These are phyloP conservation scores for Kurtzmaniella quercitrusa DNA, from an alignment of 1,139 yeast species.

Conservation along the genomic window DNA sequence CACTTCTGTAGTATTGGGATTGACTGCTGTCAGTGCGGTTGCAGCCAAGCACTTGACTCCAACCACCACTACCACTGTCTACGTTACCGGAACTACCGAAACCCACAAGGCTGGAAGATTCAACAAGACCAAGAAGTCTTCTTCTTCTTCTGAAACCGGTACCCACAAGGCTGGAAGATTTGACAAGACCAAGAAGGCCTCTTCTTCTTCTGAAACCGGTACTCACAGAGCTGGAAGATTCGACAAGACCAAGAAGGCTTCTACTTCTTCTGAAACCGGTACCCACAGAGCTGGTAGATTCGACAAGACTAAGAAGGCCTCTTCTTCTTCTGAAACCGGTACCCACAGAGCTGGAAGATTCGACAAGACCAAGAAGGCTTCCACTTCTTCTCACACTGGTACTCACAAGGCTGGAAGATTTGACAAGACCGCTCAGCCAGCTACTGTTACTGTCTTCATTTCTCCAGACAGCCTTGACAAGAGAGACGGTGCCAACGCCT, in stretches of 20 bases:
- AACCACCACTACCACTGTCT: conserved; percentile 5
- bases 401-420: conserved; percentile 41
- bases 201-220: conserved; percentile 24
- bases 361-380: conserved; percentile 24
- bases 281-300: conserved; percentile 41
- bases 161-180: conserved; percentile 36
- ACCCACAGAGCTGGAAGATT: conserved; percentile 41
- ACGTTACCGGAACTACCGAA: conserved; percentile 13
- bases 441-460: conserved; percentile 13
- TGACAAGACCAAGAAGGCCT: conserved; percentile 31
- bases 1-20: conserved; percentile 10
- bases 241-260: conserved; percentile 33
- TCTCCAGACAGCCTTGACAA: neutral
- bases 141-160: conserved; percentile 28
- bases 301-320: conserved; percentile 32
- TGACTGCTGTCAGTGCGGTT: conserved; percentile 7
- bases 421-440: conserved; percentile 11
- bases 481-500: neutral
- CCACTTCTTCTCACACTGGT: conserved; percentile 23
- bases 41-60: conserved; percentile 6
- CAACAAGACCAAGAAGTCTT: conserved; percentile 39
- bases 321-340: conserved; percentile 30
- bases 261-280: conserved; percentile 27
- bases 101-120: conserved; percentile 48
- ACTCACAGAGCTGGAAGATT: conserved; percentile 43